Evolutionary conservation across 441 rosid species (phyloP).

Genomic region (Raphanus hybrid): DNA sequence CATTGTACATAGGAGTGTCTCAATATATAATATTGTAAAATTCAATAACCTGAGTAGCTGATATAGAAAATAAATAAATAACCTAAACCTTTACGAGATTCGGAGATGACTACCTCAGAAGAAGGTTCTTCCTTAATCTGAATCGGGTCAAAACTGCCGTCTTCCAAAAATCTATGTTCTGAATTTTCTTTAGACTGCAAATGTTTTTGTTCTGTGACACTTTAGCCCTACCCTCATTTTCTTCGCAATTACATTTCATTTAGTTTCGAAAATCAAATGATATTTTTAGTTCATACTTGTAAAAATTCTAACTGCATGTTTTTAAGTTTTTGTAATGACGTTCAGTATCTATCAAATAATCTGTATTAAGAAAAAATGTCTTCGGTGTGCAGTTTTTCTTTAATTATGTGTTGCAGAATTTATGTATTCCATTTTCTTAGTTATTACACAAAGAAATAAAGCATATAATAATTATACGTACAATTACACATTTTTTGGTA

Average conservation of each 20-base stretch:
- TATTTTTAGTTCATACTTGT: neutral
- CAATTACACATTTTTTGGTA: neutral
- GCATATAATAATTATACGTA: neutral
- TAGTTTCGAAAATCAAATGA: neutral
- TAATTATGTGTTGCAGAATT: neutral
- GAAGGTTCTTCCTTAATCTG: neutral
- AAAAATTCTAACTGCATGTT: neutral
- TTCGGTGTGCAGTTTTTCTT: neutral
- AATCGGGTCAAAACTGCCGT: conserved; percentile 13
- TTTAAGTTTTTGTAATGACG: neutral
- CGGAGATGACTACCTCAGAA: neutral
- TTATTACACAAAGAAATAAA: neutral
- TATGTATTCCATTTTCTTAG: neutral
- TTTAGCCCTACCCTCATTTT: neutral
- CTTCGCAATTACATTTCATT: neutral
- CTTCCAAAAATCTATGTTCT: neutral
- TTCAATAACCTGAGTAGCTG: neutral
- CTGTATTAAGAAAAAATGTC: neutral
- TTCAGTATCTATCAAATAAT: neutral
- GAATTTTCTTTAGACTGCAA: neutral
- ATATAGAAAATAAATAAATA: neutral
- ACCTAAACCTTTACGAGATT: neutral
- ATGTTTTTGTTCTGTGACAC: neutral
- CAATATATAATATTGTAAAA: neutral
- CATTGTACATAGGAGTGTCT: neutral